Conservation (phyloP, 148 eudicot species). For the Fallopia convolvulus region DNA sequence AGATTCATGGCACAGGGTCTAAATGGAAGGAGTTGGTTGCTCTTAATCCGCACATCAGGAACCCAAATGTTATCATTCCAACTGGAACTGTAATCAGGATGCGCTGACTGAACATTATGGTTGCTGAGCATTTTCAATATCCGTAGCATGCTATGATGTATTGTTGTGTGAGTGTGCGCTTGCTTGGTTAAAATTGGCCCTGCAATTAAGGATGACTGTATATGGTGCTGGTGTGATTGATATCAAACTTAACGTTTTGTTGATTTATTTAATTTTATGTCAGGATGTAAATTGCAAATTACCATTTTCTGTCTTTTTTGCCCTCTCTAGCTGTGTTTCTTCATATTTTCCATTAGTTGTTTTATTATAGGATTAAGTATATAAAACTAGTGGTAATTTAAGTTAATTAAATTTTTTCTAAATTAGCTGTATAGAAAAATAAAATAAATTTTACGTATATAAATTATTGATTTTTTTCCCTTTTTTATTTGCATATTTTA, state of each 20-base stretch:
- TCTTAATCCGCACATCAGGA: conserved; percentile 55
- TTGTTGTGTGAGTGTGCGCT: neutral
- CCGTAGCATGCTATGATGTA: neutral
- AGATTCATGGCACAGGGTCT: conserved; percentile 51
- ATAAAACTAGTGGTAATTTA: too few species aligned
- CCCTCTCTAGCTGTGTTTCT: too few species aligned
- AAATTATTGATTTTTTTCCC: too few species aligned
- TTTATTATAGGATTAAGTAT: too few species aligned
- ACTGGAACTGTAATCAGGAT: conserved; percentile 46
- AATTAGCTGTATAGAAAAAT: too few species aligned
- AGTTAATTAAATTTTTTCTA: too few species aligned
- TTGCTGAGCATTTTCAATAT: neutral
- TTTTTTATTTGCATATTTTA: too few species aligned
- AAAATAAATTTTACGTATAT: too few species aligned
- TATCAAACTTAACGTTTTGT: neutral
- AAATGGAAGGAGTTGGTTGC: conserved; percentile 63
- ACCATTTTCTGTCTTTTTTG: too few species aligned
- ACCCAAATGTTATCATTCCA: conserved; percentile 49
- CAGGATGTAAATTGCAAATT: neutral
- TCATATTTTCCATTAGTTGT: too few species aligned
- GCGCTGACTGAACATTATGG: conserved; percentile 18
- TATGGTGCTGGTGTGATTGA: neutral
- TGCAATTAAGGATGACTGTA: neutral
- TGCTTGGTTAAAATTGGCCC: neutral
- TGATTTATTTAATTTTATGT: neutral